Conservation (phyloP, 768 basidiomycete species). For the Suillus spraguei region DNA sequence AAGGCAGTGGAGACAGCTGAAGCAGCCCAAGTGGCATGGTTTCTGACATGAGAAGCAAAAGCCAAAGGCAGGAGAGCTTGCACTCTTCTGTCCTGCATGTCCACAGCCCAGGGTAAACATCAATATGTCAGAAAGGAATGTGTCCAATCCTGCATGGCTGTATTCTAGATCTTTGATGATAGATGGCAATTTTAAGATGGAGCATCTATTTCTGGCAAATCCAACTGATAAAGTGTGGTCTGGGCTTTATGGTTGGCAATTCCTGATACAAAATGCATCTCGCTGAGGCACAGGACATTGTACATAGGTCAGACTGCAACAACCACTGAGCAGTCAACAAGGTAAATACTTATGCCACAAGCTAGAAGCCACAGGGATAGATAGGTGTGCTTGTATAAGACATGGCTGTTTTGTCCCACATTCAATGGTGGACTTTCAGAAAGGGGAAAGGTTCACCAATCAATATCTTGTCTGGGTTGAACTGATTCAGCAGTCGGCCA, state of each 20-base stretch:
- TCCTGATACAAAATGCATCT: too few species aligned
- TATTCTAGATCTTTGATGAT: background rate
- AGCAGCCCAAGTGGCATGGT: background rate
- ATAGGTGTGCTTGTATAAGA: too few species aligned
- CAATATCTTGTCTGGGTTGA: background rate
- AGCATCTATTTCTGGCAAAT: constrained; percentile 21
- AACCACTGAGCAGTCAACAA: too few species aligned
- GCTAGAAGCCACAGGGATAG: too few species aligned
- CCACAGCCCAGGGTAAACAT: constrained; percentile 19
- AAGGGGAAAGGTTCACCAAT: background rate
- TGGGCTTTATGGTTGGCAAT: constrained; percentile 26
- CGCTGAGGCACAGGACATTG: too few species aligned
- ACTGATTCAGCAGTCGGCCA: accelerated
- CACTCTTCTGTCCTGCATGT: constrained; percentile 31
- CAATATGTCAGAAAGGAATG: background rate
- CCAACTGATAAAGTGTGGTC: constrained; percentile 21
- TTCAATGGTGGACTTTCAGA: too few species aligned
- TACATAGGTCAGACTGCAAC: too few species aligned
- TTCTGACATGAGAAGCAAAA: background rate
- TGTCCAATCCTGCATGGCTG: background rate
- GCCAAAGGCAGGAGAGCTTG: constrained; percentile 5
- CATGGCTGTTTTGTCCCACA: too few species aligned
- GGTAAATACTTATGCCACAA: too few species aligned
- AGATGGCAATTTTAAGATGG: constrained; percentile 17
- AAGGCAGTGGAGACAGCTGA: background rate